Percentiles rank a stretch among this genome's conserved stretches.
These are phyloP conservation scores for Fusarium pseudograminearum DNA, from an alignment of 2,329 filamentous ascomycete genomes.

Conservation along the genomic window DNA sequence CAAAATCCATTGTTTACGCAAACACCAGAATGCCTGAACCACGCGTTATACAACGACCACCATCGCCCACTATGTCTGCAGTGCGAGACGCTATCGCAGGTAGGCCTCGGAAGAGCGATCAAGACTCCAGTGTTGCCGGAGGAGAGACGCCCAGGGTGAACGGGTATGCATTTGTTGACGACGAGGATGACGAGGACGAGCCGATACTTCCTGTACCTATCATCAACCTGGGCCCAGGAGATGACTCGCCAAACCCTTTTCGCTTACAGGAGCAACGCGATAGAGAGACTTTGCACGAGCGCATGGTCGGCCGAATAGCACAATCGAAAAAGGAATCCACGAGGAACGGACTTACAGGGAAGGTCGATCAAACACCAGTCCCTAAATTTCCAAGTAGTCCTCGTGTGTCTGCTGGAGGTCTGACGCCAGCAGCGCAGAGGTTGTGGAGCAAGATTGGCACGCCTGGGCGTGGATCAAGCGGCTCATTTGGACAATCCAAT, in stretches of 20 bases:
- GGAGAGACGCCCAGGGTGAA: conserved; percentile 90
- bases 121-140: conserved; percentile 64
- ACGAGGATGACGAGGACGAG: conserved; percentile 68
- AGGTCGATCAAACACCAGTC: conserved; percentile 69
- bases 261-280: conserved; percentile 78
- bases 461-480: conserved; percentile 52
- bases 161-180: conserved; percentile 94
- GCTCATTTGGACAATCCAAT: conserved; percentile 54
- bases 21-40: conserved; percentile 82
- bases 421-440: conserved; percentile 81
- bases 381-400: conserved; percentile 78
- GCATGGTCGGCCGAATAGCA: conserved; percentile 86
- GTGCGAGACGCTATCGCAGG: conserved; percentile 87
- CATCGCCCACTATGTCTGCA: conserved; percentile 86
- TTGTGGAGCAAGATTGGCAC: conserved; percentile 72
- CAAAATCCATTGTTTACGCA: conserved; percentile 81
- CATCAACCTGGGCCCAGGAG: conserved; percentile 69
- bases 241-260: conserved; percentile 83
- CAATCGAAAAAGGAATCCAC: conserved; percentile 75
- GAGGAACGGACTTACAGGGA: conserved; percentile 70
- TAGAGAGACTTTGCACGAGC: conserved; percentile 84
- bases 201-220: conserved; percentile 49
- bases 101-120: conserved; percentile 70
- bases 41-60: conserved; percentile 61
- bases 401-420: conserved; percentile 60